Conservation (phyloP, 2,329 filamentous ascomycete genomes). For the Fusarium sp. region DNA sequence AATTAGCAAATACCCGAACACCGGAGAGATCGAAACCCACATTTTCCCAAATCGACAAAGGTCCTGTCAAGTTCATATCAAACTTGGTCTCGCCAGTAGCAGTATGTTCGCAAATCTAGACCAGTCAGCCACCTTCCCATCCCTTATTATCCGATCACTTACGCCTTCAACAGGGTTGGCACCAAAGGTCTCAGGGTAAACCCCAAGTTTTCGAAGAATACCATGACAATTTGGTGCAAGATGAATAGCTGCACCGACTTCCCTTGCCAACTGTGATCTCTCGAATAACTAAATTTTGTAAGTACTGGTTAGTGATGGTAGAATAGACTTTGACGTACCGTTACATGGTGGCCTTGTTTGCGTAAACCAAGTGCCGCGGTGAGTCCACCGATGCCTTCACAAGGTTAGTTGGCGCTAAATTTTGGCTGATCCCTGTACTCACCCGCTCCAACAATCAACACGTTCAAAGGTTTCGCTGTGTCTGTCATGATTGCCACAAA, state of each 20-base stretch:
- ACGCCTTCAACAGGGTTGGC: constrained; percentile 51
- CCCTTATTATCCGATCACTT: rapidly evolving
- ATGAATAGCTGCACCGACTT: constrained; percentile 71
- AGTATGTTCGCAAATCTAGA: constrained; percentile 50
- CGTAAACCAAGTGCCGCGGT: constrained; percentile 61
- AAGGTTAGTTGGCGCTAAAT: not conserved
- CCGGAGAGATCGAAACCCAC: not conserved
- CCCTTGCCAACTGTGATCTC: constrained; percentile 65
- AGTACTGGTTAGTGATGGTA: not conserved
- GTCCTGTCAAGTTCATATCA: constrained; percentile 49
- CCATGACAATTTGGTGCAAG: constrained; percentile 71
- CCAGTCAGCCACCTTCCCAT: constrained; percentile 9
- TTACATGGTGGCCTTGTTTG: constrained; percentile 59
- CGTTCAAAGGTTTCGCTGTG: constrained; percentile 15
- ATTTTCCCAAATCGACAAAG: constrained; percentile 58
- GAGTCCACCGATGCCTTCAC: constrained; percentile 59
- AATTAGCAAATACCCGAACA: not conserved
- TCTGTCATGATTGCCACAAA: constrained; percentile 9
- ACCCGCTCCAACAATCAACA: constrained; percentile 42
- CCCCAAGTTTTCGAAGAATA: constrained; percentile 58
- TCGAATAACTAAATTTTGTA: constrained; percentile 59
- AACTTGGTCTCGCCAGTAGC: constrained; percentile 51
- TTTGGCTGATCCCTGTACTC: not conserved
- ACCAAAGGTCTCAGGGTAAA: constrained; percentile 53
- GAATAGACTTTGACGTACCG: constrained; percentile 45